phyloP scores from a whole-genome alignment of 306 rosid species.

The Carpinus viminea region DNA sequence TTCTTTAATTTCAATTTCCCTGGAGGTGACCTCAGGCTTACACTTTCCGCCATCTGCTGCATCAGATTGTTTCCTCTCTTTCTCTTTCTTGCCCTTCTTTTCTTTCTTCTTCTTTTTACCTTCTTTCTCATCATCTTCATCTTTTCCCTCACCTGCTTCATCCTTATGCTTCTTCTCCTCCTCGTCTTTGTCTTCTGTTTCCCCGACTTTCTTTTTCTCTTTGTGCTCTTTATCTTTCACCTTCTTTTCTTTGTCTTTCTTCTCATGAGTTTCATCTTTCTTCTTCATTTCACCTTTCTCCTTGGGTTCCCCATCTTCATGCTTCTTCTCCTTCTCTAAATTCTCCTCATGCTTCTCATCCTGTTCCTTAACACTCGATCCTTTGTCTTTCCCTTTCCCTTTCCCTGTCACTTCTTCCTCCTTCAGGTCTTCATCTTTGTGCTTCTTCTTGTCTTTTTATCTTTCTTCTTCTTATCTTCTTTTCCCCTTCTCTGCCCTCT shows the following conservation, averaged over 20 bases:
- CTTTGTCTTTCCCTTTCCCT: not conserved
- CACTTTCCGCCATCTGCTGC: constrained; percentile 14
- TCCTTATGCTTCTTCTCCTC: constrained; percentile 14
- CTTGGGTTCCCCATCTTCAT: not conserved
- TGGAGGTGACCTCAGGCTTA: constrained; percentile 8
- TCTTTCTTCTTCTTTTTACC: constrained; percentile 13
- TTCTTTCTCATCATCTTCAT: constrained; percentile 8
- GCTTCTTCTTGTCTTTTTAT: constrained; percentile 6
- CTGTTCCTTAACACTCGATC: not conserved
- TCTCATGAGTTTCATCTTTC: not conserved
- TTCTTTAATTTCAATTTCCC: constrained; percentile 43
- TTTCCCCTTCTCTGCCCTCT: constrained; percentile 1
- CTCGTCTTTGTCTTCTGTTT: constrained; percentile 4
- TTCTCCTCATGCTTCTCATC: constrained; percentile 1
- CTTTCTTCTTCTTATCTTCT: not conserved
- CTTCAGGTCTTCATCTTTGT: not conserved
- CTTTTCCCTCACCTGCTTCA: constrained; percentile 3
- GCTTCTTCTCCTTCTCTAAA: not conserved
- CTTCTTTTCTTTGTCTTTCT: not conserved
- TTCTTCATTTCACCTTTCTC: constrained; percentile 4
- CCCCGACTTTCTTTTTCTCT: constrained; percentile 17
- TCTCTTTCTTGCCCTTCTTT: constrained; percentile 6
- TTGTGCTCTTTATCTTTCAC: not conserved
- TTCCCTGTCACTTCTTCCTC: not conserved
- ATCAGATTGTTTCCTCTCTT: constrained; percentile 17